Percentiles rank a stretch among this genome's conserved stretches.
Evolutionary conservation across 2,329 filamentous ascomycete genomes (phyloP).

Genomic region (Neospermospora avenae): DNA sequence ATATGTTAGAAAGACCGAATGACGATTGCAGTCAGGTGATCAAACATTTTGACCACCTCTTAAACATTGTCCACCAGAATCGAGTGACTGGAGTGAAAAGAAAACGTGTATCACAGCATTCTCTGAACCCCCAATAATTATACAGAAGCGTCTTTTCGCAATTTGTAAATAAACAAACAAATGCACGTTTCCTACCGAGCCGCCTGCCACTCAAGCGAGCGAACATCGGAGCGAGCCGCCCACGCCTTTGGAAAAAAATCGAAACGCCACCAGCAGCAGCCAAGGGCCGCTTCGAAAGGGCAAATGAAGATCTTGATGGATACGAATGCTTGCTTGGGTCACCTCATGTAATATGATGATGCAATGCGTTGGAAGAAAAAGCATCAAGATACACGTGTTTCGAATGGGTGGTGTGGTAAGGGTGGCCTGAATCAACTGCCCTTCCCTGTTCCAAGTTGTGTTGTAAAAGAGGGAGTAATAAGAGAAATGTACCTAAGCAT

Average conservation of each 20-base stretch:
- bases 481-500: background rate
- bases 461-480: background rate
- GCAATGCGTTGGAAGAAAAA: conserved; percentile 21
- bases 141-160: no score
- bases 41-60: no score
- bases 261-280: conserved; percentile 1
- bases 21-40: no score
- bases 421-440: conserved; percentile 4
- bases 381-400: conserved; percentile 28
- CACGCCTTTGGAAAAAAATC: background rate
- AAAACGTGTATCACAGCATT: no score
- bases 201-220: background rate
- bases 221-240: background rate
- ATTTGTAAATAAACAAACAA: no score
- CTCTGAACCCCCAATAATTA: no score
- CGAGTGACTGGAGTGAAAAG: no score
- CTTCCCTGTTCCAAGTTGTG: background rate
- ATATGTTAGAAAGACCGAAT: no score
- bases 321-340: background rate
- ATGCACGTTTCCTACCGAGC: no score
- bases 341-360: background rate
- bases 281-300: background rate
- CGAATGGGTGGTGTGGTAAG: conserved; percentile 12
- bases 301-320: background rate
- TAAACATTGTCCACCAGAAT: no score